Base-by-base conservation (phyloP, 495 filamentous ascomycete genomes). In the Lophium mytilinum region DNA sequence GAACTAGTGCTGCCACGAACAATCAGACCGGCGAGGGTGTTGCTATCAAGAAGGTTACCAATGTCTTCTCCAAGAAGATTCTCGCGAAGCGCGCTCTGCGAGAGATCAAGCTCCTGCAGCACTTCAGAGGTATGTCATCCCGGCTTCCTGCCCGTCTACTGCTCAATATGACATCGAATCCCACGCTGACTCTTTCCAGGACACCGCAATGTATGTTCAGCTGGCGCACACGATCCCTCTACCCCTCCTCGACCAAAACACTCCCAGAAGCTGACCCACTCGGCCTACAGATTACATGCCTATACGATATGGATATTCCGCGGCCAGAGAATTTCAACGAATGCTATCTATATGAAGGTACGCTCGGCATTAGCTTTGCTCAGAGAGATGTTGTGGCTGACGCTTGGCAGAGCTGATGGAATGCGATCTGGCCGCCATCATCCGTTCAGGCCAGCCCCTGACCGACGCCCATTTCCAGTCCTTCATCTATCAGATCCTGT, bases 41-140 rank as follows among this genome's bases (percentile, higher is more conserved):
- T 53, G 93, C 93, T 56, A 89, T 98, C 75, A 98, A 98, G 78
- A 98, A 98, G 72, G 89, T 98, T 67, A 98, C 93, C 73, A 98
- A 98, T 86, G 94, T 98, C 58, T 97, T 98, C 79, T 96, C 90
- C 82, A 98, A 98, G 78, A 97, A 97, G 83, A 98, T 98, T 63
- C 77, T 98, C 57, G 93, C 93, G 57, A 98, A 98, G 80, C 88
- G 93, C 62, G 93, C 94, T 52, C 73, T 98, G 76, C 83, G 94
- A 71, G 93, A 98, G 75, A 96, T 98, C 72, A 98, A 98, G 80
- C 82, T 98, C 57, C 80, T 98, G 56, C 94, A 96, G 76, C 93
- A 98, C 69, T 98, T 98, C 79, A 75, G 93, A 68, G 93, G 93
- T 64, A 37, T 62, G 71, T 45, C 24, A 15, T 11, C 21, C 10